Percentiles rank a stretch among this genome's conserved stretches.
These are phyloP conservation scores for Coniochaeta sp. DNA, from an alignment of 2,329 filamentous ascomycete genomes.

Conservation along the genomic window DNA sequence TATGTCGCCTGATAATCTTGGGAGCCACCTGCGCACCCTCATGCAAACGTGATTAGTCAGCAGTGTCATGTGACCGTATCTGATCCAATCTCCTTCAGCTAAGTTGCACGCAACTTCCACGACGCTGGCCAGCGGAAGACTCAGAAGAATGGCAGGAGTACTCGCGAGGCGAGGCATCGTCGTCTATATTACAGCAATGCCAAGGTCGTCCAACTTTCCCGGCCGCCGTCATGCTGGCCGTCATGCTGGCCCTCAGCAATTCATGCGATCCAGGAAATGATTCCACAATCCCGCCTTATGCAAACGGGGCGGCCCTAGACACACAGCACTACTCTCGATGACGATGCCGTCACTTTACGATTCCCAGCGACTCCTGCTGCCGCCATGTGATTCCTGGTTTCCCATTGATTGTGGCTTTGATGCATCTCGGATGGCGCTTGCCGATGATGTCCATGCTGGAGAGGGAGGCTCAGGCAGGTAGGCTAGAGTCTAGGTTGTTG, in stretches of 20 bases:
- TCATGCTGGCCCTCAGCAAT: not conserved
- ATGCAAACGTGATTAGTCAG: no score
- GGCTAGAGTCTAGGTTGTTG: no score
- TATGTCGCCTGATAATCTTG: no score
- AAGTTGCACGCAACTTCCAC: no score
- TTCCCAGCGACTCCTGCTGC: not conserved
- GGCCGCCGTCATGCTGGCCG: no score
- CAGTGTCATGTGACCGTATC: no score
- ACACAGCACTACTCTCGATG: not conserved
- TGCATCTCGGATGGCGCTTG: not conserved
- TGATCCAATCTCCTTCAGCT: no score
- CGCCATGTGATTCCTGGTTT: not conserved
- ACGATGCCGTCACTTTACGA: not conserved
- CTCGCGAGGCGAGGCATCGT: no score
- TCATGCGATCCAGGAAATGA: constrained; percentile 2
- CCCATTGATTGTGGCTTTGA: constrained; percentile 3
- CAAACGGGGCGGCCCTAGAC: not conserved
- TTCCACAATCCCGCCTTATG: not conserved
- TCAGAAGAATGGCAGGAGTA: no score
- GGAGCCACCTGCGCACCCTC: no score
- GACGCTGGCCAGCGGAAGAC: no score
- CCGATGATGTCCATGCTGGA: not conserved
- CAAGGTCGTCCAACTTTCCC: not conserved
- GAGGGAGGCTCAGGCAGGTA: not conserved
- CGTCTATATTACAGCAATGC: not conserved